These are phyloP conservation scores for Fusarium gaditjirri DNA, from an alignment of 2,329 filamentous ascomycete species.

Conservation along the genomic window DNA sequence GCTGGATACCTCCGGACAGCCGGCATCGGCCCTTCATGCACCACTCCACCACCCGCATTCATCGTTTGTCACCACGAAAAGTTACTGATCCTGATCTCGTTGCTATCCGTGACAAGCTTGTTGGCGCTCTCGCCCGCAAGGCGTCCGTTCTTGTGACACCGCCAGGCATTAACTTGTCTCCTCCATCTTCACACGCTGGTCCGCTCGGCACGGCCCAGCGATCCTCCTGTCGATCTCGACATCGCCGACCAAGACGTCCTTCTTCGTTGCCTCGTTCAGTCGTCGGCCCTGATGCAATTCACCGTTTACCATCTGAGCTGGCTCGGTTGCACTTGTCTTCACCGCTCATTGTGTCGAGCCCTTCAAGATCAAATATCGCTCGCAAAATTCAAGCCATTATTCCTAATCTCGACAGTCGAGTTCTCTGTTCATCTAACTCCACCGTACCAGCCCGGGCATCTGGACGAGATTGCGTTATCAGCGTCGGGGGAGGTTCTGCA, in stretches of 20 bases:
- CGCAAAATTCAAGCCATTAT: slow-evolving; percentile 49
- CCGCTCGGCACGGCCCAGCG: slow-evolving; percentile 3
- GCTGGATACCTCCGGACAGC: background rate
- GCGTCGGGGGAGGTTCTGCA: slow-evolving; percentile 71
- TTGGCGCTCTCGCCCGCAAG: slow-evolving; percentile 29
- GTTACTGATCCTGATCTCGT: slow-evolving; percentile 33
- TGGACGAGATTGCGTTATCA: slow-evolving; percentile 66
- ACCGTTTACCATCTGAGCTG: slow-evolving; percentile 49
- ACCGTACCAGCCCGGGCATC: slow-evolving; percentile 35
- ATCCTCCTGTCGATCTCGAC: slow-evolving; percentile 2
- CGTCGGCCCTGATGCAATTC: slow-evolving; percentile 48
- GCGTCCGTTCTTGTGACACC: slow-evolving; percentile 28
- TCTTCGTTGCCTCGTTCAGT: slow-evolving; percentile 48
- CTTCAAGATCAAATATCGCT: slow-evolving; percentile 51
- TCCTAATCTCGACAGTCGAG: slow-evolving; percentile 47
- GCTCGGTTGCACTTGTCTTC: slow-evolving; percentile 46
- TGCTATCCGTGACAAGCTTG: slow-evolving; percentile 18
- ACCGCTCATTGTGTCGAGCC: slow-evolving; percentile 53
- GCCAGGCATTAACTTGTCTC: slow-evolving; percentile 33
- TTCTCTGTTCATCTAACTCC: slow-evolving; percentile 50
- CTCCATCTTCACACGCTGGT: slow-evolving; percentile 10
- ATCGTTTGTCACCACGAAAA: slow-evolving; percentile 17
- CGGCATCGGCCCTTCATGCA: slow-evolving; percentile 30
- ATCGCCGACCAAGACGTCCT: background rate
- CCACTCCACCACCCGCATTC: slow-evolving; percentile 9